phyloP scores from a whole-genome alignment of 164 flowering plant species.

The Piper betle region DNA sequence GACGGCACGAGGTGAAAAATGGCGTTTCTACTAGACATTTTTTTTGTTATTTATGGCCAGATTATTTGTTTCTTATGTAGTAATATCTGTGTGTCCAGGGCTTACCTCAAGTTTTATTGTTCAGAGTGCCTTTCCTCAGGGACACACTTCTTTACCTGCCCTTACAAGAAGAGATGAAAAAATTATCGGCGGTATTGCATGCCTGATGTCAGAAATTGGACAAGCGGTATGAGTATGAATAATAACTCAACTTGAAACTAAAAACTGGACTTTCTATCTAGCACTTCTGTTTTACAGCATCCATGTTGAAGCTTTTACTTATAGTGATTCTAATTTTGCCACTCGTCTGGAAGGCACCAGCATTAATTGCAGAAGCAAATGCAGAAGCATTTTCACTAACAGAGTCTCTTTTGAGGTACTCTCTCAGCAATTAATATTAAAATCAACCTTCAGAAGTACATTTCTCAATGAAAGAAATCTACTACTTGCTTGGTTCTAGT shows the following conservation, averaged over 20 bases:
- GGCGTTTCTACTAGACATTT: background rate
- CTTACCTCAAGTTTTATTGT: conserved; percentile 65
- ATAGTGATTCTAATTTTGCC: background rate
- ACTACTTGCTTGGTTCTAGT: background rate
- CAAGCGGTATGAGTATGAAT: conserved; percentile 63
- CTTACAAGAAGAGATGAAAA: conserved; percentile 59
- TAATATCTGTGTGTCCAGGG: conserved; percentile 30
- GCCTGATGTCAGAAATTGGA: conserved; percentile 93
- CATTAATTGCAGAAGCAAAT: conserved; percentile 73
- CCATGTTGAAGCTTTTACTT: background rate
- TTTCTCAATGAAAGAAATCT: background rate
- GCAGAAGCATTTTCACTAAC: conserved; percentile 66
- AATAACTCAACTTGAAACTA: background rate
- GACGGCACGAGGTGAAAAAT: conserved; percentile 69
- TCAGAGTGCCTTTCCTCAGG: conserved; percentile 59
- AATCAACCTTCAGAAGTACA: background rate
- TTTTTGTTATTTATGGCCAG: background rate
- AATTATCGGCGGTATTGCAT: conserved; percentile 73
- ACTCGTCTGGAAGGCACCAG: conserved; percentile 53
- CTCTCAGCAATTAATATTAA: background rate
- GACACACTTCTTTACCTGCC: conserved; percentile 81
- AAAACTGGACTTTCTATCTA: conserved; percentile 1
- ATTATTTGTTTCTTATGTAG: background rate
- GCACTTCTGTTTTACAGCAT: background rate
- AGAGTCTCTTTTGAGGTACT: conserved; percentile 76